Conservation (phyloP, 257 asterid species). For the Cynanchum wilfordii region DNA sequence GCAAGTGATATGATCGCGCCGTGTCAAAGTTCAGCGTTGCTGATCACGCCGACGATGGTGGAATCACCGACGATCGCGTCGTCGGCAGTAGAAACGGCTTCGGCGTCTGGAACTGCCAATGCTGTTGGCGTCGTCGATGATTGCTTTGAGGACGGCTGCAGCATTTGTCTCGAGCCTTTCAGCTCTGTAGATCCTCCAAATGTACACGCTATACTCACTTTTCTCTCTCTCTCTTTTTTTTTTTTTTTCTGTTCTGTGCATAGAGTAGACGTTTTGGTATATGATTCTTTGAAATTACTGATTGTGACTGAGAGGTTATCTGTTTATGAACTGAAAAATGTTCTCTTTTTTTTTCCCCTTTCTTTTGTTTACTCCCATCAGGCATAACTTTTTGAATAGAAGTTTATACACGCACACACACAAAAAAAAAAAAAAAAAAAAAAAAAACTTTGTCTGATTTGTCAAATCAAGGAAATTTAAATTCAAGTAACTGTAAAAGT, state of each 20-base stretch:
- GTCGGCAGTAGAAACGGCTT: background rate
- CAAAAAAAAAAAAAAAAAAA: too few species aligned
- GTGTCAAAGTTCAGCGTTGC: conserved; percentile 6
- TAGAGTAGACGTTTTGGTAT: background rate
- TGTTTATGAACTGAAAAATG: background rate
- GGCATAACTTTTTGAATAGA: background rate
- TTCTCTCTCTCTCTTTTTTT: background rate
- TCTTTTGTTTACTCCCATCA: background rate
- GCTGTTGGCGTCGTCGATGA: conserved; percentile 21
- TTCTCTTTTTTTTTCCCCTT: background rate
- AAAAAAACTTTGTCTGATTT: background rate
- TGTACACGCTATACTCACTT: conserved; percentile 14
- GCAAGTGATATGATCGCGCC: conserved; percentile 18
- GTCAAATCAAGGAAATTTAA: background rate
- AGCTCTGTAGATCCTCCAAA: conserved; percentile 19
- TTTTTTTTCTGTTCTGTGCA: background rate
- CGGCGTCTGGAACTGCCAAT: background rate
- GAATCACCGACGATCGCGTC: background rate
- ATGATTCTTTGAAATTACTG: background rate
- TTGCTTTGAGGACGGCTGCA: conserved; percentile 42
- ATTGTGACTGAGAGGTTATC: background rate
- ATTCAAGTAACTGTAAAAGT: background rate
- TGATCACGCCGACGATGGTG: background rate
- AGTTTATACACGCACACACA: background rate
- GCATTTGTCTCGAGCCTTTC: conserved; percentile 36